Evolutionary conservation across 768 basidiomycete species (phyloP).

Genomic region (Kwoniella dendrophila): DNA sequence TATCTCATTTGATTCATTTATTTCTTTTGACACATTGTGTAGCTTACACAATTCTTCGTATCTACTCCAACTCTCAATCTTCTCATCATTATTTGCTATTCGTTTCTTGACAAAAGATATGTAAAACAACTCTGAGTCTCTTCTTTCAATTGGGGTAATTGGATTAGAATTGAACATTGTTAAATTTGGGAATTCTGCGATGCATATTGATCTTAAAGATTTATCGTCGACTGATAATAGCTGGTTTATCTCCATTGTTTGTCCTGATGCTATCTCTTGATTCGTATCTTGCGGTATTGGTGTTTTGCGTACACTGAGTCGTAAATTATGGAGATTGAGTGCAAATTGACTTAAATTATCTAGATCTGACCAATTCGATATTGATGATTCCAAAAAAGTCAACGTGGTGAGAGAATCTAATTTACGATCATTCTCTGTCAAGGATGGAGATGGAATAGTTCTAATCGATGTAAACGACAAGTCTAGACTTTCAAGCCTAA

Average conservation of each 20-base stretch:
- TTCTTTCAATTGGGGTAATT: conserved; percentile 34
- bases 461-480: conserved; percentile 12
- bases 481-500: conserved; percentile 11
- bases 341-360: conserved; percentile 14
- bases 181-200: conserved; percentile 39
- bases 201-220: conserved; percentile 34
- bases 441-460: not conserved
- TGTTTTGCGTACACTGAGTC: conserved; percentile 15
- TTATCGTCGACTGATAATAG: conserved; percentile 21
- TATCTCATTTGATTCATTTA: not conserved
- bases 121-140: conserved; percentile 49
- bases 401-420: conserved; percentile 8
- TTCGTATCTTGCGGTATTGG: not conserved
- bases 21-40: conserved; percentile 11
- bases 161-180: conserved; percentile 41
- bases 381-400: not conserved
- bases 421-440: not conserved
- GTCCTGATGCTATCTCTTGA: not conserved
- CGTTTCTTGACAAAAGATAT: conserved; percentile 22
- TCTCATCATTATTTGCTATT: not conserved
- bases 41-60: conserved; percentile 31
- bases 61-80: conserved; percentile 24
- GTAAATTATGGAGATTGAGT: conserved; percentile 20
- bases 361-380: conserved; percentile 6
- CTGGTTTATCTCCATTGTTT: not conserved